These are phyloP conservation scores for Candida bentonensis DNA, from an alignment of 805 yeast species.

Conservation along the genomic window DNA sequence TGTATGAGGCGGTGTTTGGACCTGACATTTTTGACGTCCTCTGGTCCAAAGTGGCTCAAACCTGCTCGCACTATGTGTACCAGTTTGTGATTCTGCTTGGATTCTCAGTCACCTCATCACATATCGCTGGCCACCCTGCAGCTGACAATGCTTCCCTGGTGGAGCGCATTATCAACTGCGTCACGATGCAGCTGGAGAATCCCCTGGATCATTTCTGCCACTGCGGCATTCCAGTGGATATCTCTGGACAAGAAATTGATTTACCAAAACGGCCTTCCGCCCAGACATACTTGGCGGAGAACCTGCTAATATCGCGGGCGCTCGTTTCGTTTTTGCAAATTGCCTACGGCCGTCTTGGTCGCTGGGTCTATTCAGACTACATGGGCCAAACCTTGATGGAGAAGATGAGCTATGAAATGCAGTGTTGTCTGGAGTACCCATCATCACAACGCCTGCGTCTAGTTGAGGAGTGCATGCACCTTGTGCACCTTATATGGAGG, in stretches of 20 bases:
- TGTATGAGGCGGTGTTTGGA: neutral
- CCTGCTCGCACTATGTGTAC: neutral
- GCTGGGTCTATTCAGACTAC: neutral
- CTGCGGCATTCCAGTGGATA: neutral
- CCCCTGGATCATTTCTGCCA: neutral
- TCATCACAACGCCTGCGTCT: constrained; percentile 1
- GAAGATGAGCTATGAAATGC: neutral
- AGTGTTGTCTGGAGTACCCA: neutral
- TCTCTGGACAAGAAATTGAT: neutral
- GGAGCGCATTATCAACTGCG: neutral
- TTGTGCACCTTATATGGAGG: constrained; percentile 9
- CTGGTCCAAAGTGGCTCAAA: neutral
- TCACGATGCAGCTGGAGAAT: neutral
- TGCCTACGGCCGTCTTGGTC: neutral
- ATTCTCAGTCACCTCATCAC: neutral
- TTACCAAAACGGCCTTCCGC: neutral
- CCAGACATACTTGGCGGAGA: neutral
- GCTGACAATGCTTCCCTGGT: neutral
- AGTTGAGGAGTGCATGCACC: constrained; percentile 7
- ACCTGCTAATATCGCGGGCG: neutral
- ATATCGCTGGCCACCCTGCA: neutral
- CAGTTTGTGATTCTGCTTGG: neutral
- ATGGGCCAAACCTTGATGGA: neutral
- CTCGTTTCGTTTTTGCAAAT: neutral
- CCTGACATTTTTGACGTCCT: neutral